Base-by-base conservation (phyloP, 495 filamentous ascomycete species). In the Coniosporium apollinis region DNA sequence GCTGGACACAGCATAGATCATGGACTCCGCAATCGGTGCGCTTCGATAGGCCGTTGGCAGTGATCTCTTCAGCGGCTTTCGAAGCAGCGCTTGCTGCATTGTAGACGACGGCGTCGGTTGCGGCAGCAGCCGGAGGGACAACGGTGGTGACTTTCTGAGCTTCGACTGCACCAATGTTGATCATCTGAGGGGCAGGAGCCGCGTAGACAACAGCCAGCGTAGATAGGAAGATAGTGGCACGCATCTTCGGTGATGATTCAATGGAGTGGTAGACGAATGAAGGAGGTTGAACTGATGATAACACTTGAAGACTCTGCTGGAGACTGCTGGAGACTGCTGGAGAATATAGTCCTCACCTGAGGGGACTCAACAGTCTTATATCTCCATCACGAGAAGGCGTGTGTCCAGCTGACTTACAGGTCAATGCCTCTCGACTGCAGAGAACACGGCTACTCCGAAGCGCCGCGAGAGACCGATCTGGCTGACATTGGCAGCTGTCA, bases 1-100 rank as follows among this genome's bases (percentile, higher is more conserved):
- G 33, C 3, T 35, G 33, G 22, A 16, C 7, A 22, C 13, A n/a
- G 17, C 33, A 35, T 9, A 10, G 16, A 22, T 35, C 33, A 14
- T 44, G 36, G 37, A 44, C 39, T 18, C 41, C 41, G 36, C 41
- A 44, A 28, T 45, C 37, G n/a, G 42, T 36, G 29, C 34, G 18
- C 36, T 44, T 24, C 36, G 37, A 17, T 36, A 43, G 11, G 30
- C 36, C 5, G 37, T 28, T 17, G 15, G 28, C 25, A 7, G 35
- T 39, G 8, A 43, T 36, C 10, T 28, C 33, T 19, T 16, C 13
- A 5, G 39, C 14, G 17, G 35, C 13, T 15, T 32, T 30, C n/a
- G 39, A 32, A 9, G 37, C 40, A 14, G 28, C 17, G 17, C 36
- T 32, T 18, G 40, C 36, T 2, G 40, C 30, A 21, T 31, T 30